Conservation (phyloP, 495 filamentous ascomycete genomes). For the Lasiosphaeris hirsuta region DNA sequence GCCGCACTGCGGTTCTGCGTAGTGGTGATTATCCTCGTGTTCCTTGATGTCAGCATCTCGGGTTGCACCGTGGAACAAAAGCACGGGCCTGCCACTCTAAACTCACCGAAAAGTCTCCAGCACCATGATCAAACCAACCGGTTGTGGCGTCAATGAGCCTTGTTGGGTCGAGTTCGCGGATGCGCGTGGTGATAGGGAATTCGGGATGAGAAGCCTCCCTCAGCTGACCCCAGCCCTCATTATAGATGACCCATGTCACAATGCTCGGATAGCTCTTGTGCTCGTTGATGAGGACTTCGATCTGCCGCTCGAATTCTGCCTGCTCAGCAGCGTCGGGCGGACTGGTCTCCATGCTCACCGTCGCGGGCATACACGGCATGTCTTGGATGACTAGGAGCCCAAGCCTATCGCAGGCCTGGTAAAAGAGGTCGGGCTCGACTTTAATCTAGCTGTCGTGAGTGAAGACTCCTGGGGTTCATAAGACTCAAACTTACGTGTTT, state of each 20-base stretch:
- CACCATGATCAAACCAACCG: constrained; percentile 61
- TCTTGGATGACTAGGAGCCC: constrained; percentile 65
- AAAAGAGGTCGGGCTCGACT: constrained; percentile 63
- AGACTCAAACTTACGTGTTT: constrained; percentile 53
- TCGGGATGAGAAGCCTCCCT: constrained; percentile 47
- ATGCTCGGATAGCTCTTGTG: constrained; percentile 62
- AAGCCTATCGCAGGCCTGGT: constrained; percentile 62
- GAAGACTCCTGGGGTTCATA: neutral
- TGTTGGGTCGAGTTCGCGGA: constrained; percentile 57
- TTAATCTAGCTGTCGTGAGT: constrained; percentile 52
- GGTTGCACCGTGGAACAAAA: neutral
- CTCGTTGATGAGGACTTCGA: constrained; percentile 58
- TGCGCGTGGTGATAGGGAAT: constrained; percentile 48
- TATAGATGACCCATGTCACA: constrained; percentile 59
- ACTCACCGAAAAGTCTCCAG: constrained; percentile 51
- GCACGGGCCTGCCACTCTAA: too few species aligned
- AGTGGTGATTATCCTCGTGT: constrained; percentile 64
- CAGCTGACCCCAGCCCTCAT: constrained; percentile 68
- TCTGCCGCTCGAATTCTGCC: constrained; percentile 58
- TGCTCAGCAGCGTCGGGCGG: constrained; percentile 48
- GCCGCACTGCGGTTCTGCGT: constrained; percentile 67
- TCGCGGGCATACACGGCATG: constrained; percentile 56
- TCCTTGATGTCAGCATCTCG: neutral
- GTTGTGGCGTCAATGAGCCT: constrained; percentile 57
- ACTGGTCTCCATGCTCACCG: constrained; percentile 22